Percentiles rank a stretch among this genome's conserved stretches.
phyloP scores from a whole-genome alignment of 2,329 filamentous ascomycete genomes.

The Neoascochyta sp. region DNA sequence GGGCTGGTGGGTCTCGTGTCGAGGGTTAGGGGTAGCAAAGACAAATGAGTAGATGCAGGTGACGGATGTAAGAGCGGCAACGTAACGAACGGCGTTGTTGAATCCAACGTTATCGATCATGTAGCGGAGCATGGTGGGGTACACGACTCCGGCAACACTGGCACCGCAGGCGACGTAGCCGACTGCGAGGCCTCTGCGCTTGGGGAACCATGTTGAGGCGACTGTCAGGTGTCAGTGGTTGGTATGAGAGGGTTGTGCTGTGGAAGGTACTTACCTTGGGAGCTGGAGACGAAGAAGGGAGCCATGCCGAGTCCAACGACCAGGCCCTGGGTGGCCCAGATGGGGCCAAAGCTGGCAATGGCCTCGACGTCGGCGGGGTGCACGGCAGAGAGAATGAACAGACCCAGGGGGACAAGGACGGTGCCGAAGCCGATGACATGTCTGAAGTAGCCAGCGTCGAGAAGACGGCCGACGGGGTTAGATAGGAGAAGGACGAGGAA shows the following conservation, averaged over 20 bases:
- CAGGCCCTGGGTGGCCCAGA: constrained; percentile 49
- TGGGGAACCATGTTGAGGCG: constrained; percentile 49
- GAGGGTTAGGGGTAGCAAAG: constrained; percentile 45
- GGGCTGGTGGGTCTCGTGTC: constrained; percentile 37
- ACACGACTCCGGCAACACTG: constrained; percentile 46
- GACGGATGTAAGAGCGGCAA: constrained; percentile 41
- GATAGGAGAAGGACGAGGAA: constrained; percentile 47
- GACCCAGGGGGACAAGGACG: constrained; percentile 43
- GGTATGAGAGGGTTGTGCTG: neutral
- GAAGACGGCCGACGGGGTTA: constrained; percentile 45
- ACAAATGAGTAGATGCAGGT: constrained; percentile 44
- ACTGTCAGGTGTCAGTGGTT: constrained; percentile 35
- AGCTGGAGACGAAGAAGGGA: constrained; percentile 52
- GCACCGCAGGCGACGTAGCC: constrained; percentile 52
- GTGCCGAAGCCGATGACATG: constrained; percentile 42
- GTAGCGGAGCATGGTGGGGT: constrained; percentile 47
- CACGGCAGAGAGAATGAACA: constrained; percentile 44
- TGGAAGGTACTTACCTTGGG: constrained; percentile 41
- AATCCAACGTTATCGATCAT: constrained; percentile 45
- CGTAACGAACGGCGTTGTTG: constrained; percentile 43
- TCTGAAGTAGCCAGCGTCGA: constrained; percentile 47
- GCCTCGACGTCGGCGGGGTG: constrained; percentile 38
- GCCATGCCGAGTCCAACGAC: constrained; percentile 49
- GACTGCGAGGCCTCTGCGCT: constrained; percentile 47
- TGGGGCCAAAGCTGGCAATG: constrained; percentile 41